Evolutionary conservation across 768 basidiomycete genomes (phyloP).

Genomic region (Podaxis mareebaensis): DNA sequence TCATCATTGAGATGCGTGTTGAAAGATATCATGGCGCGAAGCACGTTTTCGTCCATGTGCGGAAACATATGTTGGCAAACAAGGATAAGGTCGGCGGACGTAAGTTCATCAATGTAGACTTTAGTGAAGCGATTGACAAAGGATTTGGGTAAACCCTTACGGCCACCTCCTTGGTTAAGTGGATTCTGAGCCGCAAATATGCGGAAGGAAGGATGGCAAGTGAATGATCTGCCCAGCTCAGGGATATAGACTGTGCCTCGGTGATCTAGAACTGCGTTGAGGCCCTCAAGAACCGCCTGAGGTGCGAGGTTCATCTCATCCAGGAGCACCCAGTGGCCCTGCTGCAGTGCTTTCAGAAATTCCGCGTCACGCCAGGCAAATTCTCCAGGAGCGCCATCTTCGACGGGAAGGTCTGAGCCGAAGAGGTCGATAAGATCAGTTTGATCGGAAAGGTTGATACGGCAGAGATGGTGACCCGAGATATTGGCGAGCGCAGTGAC

Average conservation of each 20-base stretch:
- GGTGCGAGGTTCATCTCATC: conserved; percentile 99
- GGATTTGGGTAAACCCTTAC: conserved; percentile 96
- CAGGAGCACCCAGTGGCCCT: conserved; percentile 96
- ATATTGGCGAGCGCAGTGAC: conserved; percentile 83
- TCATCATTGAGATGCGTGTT: conserved; percentile 71
- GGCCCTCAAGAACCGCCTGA: conserved; percentile 93
- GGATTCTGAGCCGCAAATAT: conserved; percentile 99
- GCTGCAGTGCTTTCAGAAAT: conserved; percentile 88
- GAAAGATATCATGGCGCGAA: conserved; percentile 81
- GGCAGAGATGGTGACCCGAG: conserved; percentile 75
- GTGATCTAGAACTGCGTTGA: conserved; percentile 95
- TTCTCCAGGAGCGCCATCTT: conserved; percentile 87
- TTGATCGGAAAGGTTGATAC: conserved; percentile 98
- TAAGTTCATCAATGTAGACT: conserved; percentile 88
- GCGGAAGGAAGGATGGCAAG: conserved; percentile 88
- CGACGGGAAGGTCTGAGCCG: conserved; percentile 93
- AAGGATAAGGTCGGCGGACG: conserved; percentile 69
- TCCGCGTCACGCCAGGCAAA: conserved; percentile 98
- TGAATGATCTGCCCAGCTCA: conserved; percentile 88
- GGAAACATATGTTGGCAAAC: conserved; percentile 81
- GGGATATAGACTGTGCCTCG: conserved; percentile 94
- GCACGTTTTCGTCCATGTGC: conserved; percentile 46
- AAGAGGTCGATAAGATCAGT: conserved; percentile 96
- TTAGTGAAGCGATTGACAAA: conserved; percentile 99
- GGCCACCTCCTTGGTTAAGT: conserved; percentile 90